Percentiles rank a stretch among this genome's conserved stretches.
phyloP scores from a whole-genome alignment of 2,329 filamentous ascomycete genomes.

The Ophiostoma piceae region DNA sequence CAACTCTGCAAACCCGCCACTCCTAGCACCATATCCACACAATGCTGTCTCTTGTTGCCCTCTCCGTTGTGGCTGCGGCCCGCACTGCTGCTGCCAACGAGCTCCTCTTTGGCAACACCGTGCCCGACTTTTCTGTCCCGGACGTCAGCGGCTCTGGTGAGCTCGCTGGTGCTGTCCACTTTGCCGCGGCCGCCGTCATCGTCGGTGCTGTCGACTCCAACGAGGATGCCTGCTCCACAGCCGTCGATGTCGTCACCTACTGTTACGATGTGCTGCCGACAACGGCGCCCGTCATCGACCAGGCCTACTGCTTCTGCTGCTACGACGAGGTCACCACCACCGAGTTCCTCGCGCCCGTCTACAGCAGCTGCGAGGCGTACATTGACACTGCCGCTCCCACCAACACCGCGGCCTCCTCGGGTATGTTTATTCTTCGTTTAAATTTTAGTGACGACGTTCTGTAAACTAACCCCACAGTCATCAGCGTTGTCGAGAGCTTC shows the following conservation, averaged over 20 bases:
- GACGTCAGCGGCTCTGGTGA: slow-evolving; percentile 1
- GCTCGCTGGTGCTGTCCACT: slow-evolving; percentile 6
- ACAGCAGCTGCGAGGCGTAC: slow-evolving; percentile 30
- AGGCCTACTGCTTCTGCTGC: slow-evolving; percentile 31
- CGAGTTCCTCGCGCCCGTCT: slow-evolving; percentile 24
- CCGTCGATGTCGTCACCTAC: slow-evolving; percentile 23
- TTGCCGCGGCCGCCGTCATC: slow-evolving; percentile 12
- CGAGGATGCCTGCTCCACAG: slow-evolving; percentile 26
- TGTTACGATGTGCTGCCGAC: slow-evolving; percentile 25
- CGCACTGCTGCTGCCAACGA: slow-evolving; percentile 16
- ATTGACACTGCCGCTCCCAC: slow-evolving; percentile 22
- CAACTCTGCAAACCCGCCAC: not conserved
- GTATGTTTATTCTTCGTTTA: not conserved
- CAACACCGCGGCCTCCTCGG: slow-evolving; percentile 22
- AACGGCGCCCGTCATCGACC: slow-evolving; percentile 18
- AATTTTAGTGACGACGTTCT: too few species aligned
- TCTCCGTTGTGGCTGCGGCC: slow-evolving; percentile 16
- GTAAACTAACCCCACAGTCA: slow-evolving; percentile 12
- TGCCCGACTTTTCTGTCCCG: not conserved
- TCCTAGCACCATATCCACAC: not conserved
- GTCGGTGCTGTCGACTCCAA: slow-evolving; percentile 19
- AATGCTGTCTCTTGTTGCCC: slow-evolving; percentile 15
- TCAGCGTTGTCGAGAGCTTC: slow-evolving; percentile 19
- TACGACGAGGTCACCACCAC: not conserved
- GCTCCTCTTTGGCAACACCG: not conserved